These are phyloP conservation scores for Trichoderma gamsii DNA, from an alignment of 495 filamentous ascomycete species.

Conservation along the genomic window DNA sequence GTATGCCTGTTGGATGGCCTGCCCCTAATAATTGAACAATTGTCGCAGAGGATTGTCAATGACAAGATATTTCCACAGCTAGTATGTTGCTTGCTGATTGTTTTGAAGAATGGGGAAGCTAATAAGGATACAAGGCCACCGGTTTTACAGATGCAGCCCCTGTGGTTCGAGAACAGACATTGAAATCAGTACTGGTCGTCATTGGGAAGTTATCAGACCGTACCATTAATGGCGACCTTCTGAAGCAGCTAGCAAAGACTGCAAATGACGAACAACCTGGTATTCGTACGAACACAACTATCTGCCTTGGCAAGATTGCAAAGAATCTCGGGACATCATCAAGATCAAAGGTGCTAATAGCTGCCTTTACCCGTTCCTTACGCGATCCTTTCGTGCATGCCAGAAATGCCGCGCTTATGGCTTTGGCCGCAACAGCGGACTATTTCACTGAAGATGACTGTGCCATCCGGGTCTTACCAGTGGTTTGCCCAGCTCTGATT, in stretches of 20 bases:
- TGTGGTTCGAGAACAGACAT: slow-evolving; percentile 87
- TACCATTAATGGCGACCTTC: slow-evolving; percentile 84
- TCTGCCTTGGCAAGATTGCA: slow-evolving; percentile 92
- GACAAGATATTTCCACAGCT: slow-evolving; percentile 96
- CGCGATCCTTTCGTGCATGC: slow-evolving; percentile 93
- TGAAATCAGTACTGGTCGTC: slow-evolving; percentile 82
- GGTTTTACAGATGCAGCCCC: slow-evolving; percentile 90
- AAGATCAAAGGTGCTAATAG: slow-evolving; percentile 82
- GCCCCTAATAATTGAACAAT: slow-evolving; percentile 82
- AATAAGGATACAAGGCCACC: slow-evolving; percentile 49
- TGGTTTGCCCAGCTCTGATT: slow-evolving; percentile 67
- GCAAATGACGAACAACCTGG: slow-evolving; percentile 97
- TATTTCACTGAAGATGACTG: slow-evolving; percentile 88
- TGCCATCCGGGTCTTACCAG: slow-evolving; percentile 72
- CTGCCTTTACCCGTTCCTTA: slow-evolving; percentile 82
- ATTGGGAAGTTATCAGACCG: slow-evolving; percentile 87
- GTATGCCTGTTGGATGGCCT: slow-evolving; percentile 89
- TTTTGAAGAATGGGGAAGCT: neutral
- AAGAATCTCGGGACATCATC: slow-evolving; percentile 74
- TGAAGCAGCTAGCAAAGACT: slow-evolving; percentile 89
- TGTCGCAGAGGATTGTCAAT: slow-evolving; percentile 85
- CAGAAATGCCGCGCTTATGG: slow-evolving; percentile 79
- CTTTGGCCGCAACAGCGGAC: slow-evolving; percentile 76
- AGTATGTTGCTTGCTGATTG: slow-evolving; percentile 37
- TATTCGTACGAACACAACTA: slow-evolving; percentile 95